Evolutionary conservation across 2,329 filamentous ascomycete species (phyloP).

Genomic region (Ophiocordyceps camponoti-saundersi): DNA sequence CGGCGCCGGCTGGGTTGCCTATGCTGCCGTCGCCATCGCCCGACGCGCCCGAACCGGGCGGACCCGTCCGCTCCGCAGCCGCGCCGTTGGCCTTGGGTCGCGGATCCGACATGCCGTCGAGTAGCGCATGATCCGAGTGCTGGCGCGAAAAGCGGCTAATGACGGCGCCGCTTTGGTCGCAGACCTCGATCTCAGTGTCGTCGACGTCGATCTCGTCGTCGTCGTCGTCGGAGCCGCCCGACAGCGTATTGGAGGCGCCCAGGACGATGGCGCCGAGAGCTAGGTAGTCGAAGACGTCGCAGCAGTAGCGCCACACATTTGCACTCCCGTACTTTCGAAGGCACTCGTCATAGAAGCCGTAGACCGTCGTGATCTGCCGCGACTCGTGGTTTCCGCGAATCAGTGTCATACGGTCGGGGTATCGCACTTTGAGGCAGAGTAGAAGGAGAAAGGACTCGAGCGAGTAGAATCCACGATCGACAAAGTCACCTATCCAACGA

Average conservation of each 20-base stretch:
- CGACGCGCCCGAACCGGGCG: constrained; percentile 66
- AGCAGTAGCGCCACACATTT: constrained; percentile 99
- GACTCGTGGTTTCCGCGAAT: constrained; percentile 98
- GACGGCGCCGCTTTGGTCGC: constrained; percentile 67
- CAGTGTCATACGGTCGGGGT: constrained; percentile 94
- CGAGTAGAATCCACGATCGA: constrained; percentile 96
- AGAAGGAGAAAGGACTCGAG: constrained; percentile 96
- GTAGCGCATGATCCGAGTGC: constrained; percentile 5
- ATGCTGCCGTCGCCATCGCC: constrained; percentile 46
- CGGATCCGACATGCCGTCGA: constrained; percentile 6
- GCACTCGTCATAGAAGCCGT: constrained; percentile 98
- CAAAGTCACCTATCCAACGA: constrained; percentile 59
- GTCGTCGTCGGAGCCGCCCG: constrained; percentile 23
- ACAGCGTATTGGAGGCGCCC: constrained; percentile 57
- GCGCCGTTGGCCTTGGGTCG: constrained; percentile 1
- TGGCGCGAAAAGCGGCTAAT: constrained; percentile 54
- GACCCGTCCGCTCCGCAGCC: constrained; percentile 33
- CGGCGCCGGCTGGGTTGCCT: constrained; percentile 78
- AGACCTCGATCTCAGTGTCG: constrained; percentile 79
- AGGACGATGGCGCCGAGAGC: constrained; percentile 85
- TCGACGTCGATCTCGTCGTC: constrained; percentile 32
- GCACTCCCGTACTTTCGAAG: constrained; percentile 97
- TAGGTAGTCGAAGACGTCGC: constrained; percentile 96
- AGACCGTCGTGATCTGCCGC: constrained; percentile 96
- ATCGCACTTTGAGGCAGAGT: constrained; percentile 92